Percentiles rank a stretch among this genome's conserved stretches.
Evolutionary conservation across 345 rosid genomes (phyloP).

Genomic region (Geranium brycei): DNA sequence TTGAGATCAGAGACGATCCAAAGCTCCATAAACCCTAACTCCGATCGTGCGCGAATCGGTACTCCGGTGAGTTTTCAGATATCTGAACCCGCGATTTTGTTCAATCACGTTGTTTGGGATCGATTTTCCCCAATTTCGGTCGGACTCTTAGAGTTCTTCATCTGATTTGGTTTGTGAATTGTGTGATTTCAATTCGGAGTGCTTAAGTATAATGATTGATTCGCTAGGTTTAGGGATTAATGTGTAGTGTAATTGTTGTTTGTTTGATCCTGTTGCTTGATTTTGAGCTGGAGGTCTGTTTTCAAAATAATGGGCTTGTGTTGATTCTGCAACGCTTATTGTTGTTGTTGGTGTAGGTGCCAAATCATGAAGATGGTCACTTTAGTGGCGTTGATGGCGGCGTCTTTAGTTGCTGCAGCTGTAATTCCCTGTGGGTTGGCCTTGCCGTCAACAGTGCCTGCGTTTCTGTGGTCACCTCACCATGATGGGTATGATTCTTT

Average conservation of each 20-base stretch:
- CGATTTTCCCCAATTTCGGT: background rate
- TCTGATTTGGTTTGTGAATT: background rate
- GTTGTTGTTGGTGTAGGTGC: background rate
- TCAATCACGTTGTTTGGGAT: background rate
- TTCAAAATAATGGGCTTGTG: no score
- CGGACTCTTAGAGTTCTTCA: background rate
- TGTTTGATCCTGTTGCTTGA: no score
- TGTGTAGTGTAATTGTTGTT: background rate
- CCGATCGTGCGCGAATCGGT: background rate
- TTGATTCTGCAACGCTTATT: no score
- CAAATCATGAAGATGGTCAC: constrained; percentile 19
- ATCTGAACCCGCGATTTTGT: background rate
- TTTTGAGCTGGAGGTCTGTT: no score
- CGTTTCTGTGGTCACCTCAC: constrained; percentile 77
- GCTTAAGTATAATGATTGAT: background rate
- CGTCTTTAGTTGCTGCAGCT: constrained; percentile 16
- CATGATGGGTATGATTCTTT: constrained; percentile 16
- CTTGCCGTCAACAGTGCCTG: constrained; percentile 46
- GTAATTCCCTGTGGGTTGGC: constrained; percentile 25
- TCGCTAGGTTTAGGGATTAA: background rate
- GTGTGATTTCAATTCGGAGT: background rate
- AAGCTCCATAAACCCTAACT: background rate
- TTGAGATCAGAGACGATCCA: no score
- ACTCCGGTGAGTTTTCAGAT: background rate
- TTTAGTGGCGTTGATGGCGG: constrained; percentile 13